Evolutionary conservation across 176 grass and related monocot species (phyloP).

Genomic region (Aegilops speltoides): DNA sequence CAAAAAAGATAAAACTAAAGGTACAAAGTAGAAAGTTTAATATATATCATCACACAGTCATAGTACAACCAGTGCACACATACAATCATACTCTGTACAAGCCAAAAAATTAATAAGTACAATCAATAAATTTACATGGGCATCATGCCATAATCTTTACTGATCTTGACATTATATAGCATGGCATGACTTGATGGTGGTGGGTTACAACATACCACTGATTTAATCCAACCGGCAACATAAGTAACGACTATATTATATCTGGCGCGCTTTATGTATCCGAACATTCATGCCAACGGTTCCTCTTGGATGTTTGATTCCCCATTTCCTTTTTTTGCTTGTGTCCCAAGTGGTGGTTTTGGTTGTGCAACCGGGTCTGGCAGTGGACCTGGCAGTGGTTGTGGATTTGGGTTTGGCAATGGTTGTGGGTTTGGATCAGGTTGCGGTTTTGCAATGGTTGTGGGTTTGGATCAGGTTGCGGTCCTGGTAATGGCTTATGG

Average conservation of each 20-base stretch:
- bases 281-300: neutral
- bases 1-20: too few relatives aligned
- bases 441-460: too few relatives aligned
- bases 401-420: too few relatives aligned
- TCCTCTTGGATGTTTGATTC: neutral
- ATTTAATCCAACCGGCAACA: neutral
- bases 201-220: neutral
- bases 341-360: neutral
- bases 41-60: neutral
- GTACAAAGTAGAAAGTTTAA: neutral
- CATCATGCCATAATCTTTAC: neutral
- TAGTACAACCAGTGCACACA: neutral
- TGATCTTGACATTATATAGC: neutral
- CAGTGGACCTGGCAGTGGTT: too few relatives aligned
- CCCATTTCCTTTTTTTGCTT: neutral
- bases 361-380: neutral
- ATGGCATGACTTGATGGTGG: neutral
- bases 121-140: neutral
- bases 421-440: too few relatives aligned
- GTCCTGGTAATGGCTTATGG: neutral
- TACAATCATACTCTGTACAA: neutral
- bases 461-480: neutral
- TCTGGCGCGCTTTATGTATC: too few relatives aligned
- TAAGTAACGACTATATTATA: too few relatives aligned
- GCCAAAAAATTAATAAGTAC: neutral